Base-by-base conservation (phyloP, 2,329 filamentous ascomycete species). In the Sclerotiophoma versabilis region DNA sequence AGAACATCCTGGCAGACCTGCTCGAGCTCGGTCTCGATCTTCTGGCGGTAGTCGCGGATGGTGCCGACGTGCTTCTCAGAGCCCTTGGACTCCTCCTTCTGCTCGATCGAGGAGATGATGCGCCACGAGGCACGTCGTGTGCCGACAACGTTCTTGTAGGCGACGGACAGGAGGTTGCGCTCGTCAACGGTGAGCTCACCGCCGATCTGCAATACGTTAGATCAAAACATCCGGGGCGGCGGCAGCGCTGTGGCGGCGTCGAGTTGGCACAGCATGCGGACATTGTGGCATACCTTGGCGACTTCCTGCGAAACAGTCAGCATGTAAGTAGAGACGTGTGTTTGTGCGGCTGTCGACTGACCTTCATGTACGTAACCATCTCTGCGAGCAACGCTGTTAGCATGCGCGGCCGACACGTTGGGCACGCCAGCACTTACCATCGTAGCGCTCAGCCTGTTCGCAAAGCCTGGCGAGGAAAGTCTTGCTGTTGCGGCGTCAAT, bases 391-490 rank as follows among this genome's bases (percentile, higher is more conserved):
- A 50, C 54, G 56, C 68, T 45, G 77, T 74, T 68, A 75, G 71
- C 68, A 66, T 48, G 57, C 59, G 64, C 59, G 53, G 56, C 38
- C 54, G 44, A 43, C 41, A 57, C 51, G 51, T 54, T 45, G 57
- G 49, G 37, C 54, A 54, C 49, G 26, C 54, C 46, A 47, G 68
- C 63, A 77, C 84, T 79, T 78, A 87, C 85, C 95, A 93, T 99
- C 93, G 83, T 99, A 99, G 78, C 93, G 93, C 87, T 98, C 95
- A 79, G 95, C 95, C 88, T 99, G 95, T 91, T 98, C 95, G 86
- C 95, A 98, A 79, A 99, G 92, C 84, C 95, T 89, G 81, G 95
- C 95, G 80, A 98, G 92, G 87, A 98, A 98, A 78, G 95, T 98
- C 89, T 98, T 98, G 72, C 73, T 76, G 66, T 62, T 52, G 44